Evolutionary conservation across 768 basidiomycete genomes (phyloP).

Genomic region (Daedalea quercina): DNA sequence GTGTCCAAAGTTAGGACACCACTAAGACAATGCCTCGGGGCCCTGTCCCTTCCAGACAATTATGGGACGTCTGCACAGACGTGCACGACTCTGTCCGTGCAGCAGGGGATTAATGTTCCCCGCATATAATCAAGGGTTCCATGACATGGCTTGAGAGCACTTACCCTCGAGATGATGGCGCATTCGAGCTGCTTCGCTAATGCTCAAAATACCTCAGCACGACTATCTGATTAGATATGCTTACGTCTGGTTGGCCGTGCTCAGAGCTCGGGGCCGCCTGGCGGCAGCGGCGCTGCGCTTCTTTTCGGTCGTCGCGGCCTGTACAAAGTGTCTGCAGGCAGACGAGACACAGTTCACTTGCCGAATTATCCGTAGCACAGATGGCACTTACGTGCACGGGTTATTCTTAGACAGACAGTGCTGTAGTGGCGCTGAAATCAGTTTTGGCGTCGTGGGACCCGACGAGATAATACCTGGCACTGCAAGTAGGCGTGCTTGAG

Average conservation of each 20-base stretch:
- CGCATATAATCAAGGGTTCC: too few species aligned
- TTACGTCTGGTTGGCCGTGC: constrained; percentile 15
- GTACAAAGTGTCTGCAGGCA: constrained; percentile 59
- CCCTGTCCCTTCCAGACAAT: too few species aligned
- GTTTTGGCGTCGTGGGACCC: background rate
- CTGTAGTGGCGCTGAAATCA: constrained; percentile 29
- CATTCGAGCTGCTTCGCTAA: background rate
- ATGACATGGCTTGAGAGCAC: background rate
- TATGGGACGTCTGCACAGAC: too few species aligned
- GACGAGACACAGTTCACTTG: constrained; percentile 8
- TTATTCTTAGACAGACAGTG: constrained; percentile 86
- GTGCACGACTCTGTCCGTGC: too few species aligned
- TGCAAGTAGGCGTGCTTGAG: constrained; percentile 18
- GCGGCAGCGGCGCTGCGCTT: constrained; percentile 53
- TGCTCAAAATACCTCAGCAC: background rate
- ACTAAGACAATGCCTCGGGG: too few species aligned
- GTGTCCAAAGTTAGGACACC: too few species aligned
- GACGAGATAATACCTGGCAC: constrained; percentile 52
- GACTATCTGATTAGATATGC: background rate
- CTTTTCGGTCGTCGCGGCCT: constrained; percentile 82
- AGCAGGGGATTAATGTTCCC: too few species aligned
- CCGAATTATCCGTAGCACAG: constrained; percentile 5
- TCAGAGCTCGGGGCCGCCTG: constrained; percentile 63
- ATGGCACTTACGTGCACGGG: constrained; percentile 76
- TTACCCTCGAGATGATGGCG: background rate